These are phyloP conservation scores for Prototheca cutis DNA, from an alignment of 163 green algal species.

Conservation along the genomic window DNA sequence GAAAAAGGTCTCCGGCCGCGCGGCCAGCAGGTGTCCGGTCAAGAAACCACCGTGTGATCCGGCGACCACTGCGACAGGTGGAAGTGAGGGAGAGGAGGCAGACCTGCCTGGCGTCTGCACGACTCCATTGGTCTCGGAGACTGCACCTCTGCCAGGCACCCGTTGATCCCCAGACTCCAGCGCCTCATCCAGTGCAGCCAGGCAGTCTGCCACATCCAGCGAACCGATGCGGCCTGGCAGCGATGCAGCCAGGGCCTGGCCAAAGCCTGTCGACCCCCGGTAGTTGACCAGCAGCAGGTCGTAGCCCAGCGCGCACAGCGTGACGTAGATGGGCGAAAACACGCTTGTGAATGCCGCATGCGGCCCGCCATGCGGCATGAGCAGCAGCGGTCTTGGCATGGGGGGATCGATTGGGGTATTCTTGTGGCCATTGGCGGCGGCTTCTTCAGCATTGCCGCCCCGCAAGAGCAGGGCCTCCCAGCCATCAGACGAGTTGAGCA, in stretches of 20 bases:
- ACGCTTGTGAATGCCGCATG: conserved; percentile 56
- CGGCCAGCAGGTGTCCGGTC: conserved; percentile 66
- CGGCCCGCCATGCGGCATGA: conserved; percentile 80
- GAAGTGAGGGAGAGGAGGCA: too few relatives aligned
- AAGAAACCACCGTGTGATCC: conserved; percentile 89
- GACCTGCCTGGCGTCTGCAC: too few relatives aligned
- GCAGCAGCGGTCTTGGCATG: conserved; percentile 28
- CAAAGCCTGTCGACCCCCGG: conserved; percentile 65
- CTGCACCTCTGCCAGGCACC: too few relatives aligned
- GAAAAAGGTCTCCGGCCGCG: conserved; percentile 64
- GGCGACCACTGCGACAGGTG: conserved; percentile 70
- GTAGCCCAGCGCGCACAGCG: conserved; percentile 39
- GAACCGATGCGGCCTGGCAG: conserved; percentile 69
- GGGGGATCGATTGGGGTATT: too few relatives aligned
- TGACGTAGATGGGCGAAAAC: conserved; percentile 58
- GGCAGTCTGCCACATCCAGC: conserved; percentile 83
- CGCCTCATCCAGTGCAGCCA: too few relatives aligned
- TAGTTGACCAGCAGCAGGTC: conserved; percentile 55
- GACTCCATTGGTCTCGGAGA: too few relatives aligned
- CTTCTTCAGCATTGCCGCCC: too few relatives aligned
- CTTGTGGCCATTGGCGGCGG: too few relatives aligned
- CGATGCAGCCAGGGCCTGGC: conserved; percentile 63
- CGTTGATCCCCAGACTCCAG: too few relatives aligned
- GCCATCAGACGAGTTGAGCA: too few relatives aligned
- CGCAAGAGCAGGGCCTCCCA: too few relatives aligned